Conservation (phyloP, 2,329 filamentous ascomycete genomes). For the Ampelomyces quisqualis region DNA sequence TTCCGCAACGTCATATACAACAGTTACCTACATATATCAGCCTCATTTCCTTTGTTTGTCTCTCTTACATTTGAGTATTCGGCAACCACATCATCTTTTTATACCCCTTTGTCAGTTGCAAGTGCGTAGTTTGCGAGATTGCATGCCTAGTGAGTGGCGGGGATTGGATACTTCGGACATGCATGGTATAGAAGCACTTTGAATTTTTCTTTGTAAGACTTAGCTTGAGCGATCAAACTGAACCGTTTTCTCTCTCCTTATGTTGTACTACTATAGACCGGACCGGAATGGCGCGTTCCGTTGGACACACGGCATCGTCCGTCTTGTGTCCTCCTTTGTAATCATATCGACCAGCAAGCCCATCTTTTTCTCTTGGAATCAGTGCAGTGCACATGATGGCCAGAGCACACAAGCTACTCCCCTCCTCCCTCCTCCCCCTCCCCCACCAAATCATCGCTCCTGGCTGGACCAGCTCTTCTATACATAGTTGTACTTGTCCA, state of each 20-base stretch:
- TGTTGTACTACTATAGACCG: constrained; percentile 5
- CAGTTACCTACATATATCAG: constrained; percentile 21
- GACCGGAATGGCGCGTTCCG: not conserved
- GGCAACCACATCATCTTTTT: constrained; percentile 12
- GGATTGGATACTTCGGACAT: constrained; percentile 9
- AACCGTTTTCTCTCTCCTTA: constrained; percentile 4
- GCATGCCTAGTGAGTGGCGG: too few species aligned
- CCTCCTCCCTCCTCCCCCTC: too few species aligned
- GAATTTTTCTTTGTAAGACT: constrained; percentile 10
- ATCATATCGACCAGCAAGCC: too few species aligned
- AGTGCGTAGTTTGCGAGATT: too few species aligned
- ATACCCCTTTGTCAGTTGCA: too few species aligned
- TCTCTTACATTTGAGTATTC: constrained; percentile 26
- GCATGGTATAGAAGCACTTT: not conserved
- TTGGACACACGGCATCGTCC: not conserved
- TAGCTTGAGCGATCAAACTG: constrained; percentile 23
- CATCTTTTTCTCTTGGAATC: too few species aligned
- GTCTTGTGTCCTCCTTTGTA: not conserved
- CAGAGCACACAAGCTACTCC: too few species aligned
- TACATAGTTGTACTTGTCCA: too few species aligned
- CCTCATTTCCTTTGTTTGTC: constrained; percentile 26
- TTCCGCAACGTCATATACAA: constrained; percentile 15
- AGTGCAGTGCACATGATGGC: too few species aligned
- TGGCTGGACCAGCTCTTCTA: too few species aligned
- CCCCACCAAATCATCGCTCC: too few species aligned